Conservation (phyloP, 2,329 filamentous ascomycete species). For the Aspergillus fijiensis region DNA sequence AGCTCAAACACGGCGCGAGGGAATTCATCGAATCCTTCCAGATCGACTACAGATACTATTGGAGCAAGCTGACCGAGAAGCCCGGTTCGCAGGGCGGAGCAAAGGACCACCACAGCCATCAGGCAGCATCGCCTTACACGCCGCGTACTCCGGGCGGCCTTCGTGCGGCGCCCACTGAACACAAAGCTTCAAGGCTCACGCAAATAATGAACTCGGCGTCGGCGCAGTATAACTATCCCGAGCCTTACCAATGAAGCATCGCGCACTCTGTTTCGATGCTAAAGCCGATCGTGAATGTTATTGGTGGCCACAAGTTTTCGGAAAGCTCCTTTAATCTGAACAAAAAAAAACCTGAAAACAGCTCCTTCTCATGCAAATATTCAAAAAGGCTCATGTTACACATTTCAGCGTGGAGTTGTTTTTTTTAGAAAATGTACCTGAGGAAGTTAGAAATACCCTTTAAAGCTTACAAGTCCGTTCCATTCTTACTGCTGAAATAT, state of each 20-base stretch:
- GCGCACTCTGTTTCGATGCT: too few species aligned
- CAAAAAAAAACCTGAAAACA: too few species aligned
- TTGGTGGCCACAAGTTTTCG: too few species aligned
- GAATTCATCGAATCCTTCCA: slow-evolving; percentile 17
- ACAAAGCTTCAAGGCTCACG: background rate
- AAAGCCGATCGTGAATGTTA: too few species aligned
- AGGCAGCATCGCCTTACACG: slow-evolving; percentile 9
- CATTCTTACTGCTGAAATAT: too few species aligned
- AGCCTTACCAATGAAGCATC: background rate
- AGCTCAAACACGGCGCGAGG: slow-evolving; percentile 13
- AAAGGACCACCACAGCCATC: background rate
- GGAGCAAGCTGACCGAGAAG: slow-evolving; percentile 12
- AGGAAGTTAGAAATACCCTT: background rate
- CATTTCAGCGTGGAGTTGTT: background rate
- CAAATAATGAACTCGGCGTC: background rate
- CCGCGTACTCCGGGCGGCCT: slow-evolving; percentile 14
- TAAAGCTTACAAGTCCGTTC: background rate
- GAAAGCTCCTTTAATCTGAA: too few species aligned
- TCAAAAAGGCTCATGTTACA: background rate
- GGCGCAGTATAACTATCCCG: background rate
- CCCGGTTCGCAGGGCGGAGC: background rate
- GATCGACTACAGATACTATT: slow-evolving; percentile 16
- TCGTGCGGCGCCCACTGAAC: background rate
- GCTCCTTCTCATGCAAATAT: background rate
- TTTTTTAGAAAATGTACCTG: background rate